Evolutionary conservation across 2,329 filamentous ascomycete species (phyloP), one percentile per base, ranked within the genome.

Genomic region (Rhynchosporium secalis): DNA sequence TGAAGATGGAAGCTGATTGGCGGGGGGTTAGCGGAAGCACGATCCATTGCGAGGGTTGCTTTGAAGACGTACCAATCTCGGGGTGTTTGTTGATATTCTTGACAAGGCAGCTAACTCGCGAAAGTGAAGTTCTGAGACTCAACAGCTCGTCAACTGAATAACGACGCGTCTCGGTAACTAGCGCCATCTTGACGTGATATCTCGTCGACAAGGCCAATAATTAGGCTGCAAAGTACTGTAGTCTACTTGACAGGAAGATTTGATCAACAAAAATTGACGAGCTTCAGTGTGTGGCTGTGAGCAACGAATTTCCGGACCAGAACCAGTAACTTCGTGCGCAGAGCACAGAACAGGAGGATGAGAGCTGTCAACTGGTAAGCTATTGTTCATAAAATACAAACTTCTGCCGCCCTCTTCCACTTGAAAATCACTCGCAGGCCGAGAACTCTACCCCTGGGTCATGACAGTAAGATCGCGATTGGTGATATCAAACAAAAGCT

Each of bases 121-220:
- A 63, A 58, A 72, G 68, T 7, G 68, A 65, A 31, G 33, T 63
- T 61, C 67, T 68, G 61, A 74, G 36, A 28, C 51, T 28, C n/a
- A 73, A 61, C 56, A 74, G 59, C 58, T 74, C 70, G 26, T 67
- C 64, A 29, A 63, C 38, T 4, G 63, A 47, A 62, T 74, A 74
- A 38, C 67, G 65, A 47, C 58, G 65, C 33, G 60, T 45, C 13
- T 56, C 52, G 28, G 46, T 29, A 26, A 51, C 28, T 43, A 51
- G 29, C 29, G 49, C 43, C 65, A 65, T 67, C 45, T 45, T 56
- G 29, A 40, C 26, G 15, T 26, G 31, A 40, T 47, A 31, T 58
- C 31, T 28, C 28, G n/a, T 41, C 15, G 51, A 54, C 36, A 54
- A 41, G 20, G n/a, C 20, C 26, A 20, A 54, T 3, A 20, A 15